Evolutionary conservation across 2,329 filamentous ascomycete genomes (phyloP).

Genomic region (Colletotrichum aenigma): DNA sequence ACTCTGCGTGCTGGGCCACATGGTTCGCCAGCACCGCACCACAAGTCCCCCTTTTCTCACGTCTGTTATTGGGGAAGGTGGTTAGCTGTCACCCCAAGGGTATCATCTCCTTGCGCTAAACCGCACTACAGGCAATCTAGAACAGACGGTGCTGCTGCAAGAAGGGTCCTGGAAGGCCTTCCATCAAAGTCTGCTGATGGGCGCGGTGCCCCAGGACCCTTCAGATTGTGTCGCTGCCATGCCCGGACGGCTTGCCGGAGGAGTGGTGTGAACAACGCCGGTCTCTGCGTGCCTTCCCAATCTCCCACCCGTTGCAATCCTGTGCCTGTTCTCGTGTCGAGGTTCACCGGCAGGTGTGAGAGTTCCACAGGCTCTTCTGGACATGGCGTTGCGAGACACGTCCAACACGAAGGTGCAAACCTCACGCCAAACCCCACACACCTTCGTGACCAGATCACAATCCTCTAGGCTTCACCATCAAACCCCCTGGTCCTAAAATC

Average conservation of each 20-base stretch:
- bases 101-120: neutral
- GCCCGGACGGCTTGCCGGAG: neutral
- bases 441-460: slow-evolving; percentile 9
- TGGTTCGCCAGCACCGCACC: neutral
- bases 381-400: neutral
- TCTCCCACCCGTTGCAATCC: neutral
- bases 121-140: neutral
- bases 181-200: neutral
- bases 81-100: neutral
- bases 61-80: neutral
- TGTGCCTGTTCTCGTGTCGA: neutral
- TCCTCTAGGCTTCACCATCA: neutral
- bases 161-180: slow-evolving; percentile 6
- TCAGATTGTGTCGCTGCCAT: neutral
- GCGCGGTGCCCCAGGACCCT: neutral
- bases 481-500: neutral
- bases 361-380: neutral
- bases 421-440: neutral
- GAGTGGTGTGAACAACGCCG: neutral
- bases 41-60: neutral
- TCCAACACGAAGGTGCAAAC: neutral
- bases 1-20: neutral
- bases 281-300: neutral
- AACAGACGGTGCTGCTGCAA: neutral
- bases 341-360: neutral